Evolutionary conservation across 768 basidiomycete genomes (phyloP).

Genomic region (Pleurotus tuber-regium): DNA sequence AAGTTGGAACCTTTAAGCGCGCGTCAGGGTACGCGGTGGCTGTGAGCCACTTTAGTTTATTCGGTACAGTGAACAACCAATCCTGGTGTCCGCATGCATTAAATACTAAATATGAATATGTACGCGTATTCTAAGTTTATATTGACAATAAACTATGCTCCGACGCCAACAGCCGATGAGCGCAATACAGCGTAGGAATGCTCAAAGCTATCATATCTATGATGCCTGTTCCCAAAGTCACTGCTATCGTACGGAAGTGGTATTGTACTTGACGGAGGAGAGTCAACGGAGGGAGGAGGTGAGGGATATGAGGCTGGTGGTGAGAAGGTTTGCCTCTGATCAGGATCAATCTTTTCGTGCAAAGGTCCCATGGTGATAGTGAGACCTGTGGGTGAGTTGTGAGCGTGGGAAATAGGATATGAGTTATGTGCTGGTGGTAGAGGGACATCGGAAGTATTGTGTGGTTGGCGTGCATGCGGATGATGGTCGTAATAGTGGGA

Average conservation of each 20-base stretch:
- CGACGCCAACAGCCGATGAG: neutral
- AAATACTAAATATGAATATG: neutral
- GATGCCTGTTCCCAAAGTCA: neutral
- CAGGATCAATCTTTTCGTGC: constrained; percentile 6
- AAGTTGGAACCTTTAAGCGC: too few relatives aligned
- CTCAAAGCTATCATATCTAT: constrained; percentile 1
- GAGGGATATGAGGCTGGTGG: constrained; percentile 39
- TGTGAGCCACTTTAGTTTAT: too few relatives aligned
- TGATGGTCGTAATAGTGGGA: constrained; percentile 21
- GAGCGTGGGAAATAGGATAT: neutral
- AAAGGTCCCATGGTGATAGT: constrained; percentile 11
- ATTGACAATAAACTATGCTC: neutral
- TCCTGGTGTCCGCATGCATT: too few relatives aligned
- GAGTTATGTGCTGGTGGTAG: neutral
- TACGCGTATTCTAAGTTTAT: neutral
- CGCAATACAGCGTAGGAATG: neutral
- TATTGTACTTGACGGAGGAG: constrained; percentile 24
- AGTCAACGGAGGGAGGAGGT: constrained; percentile 44
- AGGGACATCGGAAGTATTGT: neutral
- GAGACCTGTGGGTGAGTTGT: constrained; percentile 14
- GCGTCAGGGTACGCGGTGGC: too few relatives aligned
- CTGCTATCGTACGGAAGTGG: constrained; percentile 13
- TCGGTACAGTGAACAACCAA: too few relatives aligned
- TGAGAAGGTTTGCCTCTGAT: constrained; percentile 7
- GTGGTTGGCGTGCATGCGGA: constrained; percentile 10